A percentile compares a stretch with the other conserved stretches of the same genome.
phyloP scores from a whole-genome alignment of 768 basidiomycete genomes.

The Suillus luteus region DNA sequence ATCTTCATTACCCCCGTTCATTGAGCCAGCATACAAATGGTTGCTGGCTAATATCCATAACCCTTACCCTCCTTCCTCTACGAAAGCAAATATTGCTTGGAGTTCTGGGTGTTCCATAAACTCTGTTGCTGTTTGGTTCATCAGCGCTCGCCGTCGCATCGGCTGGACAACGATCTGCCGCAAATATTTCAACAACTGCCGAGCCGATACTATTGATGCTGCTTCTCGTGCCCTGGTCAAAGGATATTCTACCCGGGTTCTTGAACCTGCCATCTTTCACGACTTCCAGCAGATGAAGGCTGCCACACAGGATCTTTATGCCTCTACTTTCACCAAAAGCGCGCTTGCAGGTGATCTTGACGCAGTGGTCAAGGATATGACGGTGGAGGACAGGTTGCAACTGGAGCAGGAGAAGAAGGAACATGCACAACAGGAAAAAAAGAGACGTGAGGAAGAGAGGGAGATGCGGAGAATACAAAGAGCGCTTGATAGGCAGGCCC shows the following conservation, averaged over 20 bases:
- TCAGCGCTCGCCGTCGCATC: constrained; percentile 48
- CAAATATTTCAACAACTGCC: constrained; percentile 25
- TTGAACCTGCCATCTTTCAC: constrained; percentile 19
- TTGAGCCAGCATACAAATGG: constrained; percentile 40
- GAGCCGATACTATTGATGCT: constrained; percentile 27
- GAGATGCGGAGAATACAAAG: constrained; percentile 9
- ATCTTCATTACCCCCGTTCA: constrained; percentile 3
- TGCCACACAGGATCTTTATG: constrained; percentile 32
- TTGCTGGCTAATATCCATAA: constrained; percentile 48
- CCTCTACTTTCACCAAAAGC: constrained; percentile 29
- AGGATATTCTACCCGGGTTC: constrained; percentile 11
- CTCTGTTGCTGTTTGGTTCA: constrained; percentile 50
- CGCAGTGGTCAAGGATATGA: constrained; percentile 31
- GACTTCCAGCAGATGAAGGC: constrained; percentile 34
- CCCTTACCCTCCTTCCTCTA: constrained; percentile 47
- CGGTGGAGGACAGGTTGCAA: constrained; percentile 10
- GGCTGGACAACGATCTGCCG: constrained; percentile 51
- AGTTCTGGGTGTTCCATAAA: constrained; percentile 25
- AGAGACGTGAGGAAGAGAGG: constrained; percentile 10
- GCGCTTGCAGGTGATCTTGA: constrained; percentile 32
- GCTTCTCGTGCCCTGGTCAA: constrained; percentile 30
- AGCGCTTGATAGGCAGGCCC: not conserved
- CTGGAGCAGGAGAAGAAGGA: constrained; percentile 17
- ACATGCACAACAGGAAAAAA: constrained; percentile 12
- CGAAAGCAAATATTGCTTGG: constrained; percentile 32